These are phyloP conservation scores for Pythium aristosporum DNA, from an alignment of 352 stramenopile species.

Conservation along the genomic window DNA sequence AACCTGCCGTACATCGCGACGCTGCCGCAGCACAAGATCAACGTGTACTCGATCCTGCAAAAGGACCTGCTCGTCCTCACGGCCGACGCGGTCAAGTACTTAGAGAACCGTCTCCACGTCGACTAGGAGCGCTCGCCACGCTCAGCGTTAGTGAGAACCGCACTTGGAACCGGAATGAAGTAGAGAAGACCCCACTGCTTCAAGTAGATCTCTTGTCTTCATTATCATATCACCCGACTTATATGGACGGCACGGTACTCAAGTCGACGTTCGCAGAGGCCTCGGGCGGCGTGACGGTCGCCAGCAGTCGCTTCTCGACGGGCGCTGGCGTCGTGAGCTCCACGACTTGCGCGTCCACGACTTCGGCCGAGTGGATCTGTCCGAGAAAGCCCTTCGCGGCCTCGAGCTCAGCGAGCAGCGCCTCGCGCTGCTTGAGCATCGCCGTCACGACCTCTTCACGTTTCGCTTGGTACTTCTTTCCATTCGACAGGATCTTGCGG, in stretches of 20 bases:
- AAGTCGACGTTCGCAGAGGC: conserved; percentile 46
- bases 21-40: conserved; percentile 86
- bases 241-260: conserved; percentile 49
- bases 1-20: conserved; percentile 87
- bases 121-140: conserved; percentile 39
- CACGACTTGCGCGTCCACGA: conserved; percentile 34
- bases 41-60: conserved; percentile 89
- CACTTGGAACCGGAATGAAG: neutral
- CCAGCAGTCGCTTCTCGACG: conserved; percentile 63
- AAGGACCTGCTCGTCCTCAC: conserved; percentile 87
- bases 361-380: conserved; percentile 53
- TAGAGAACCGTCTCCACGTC: conserved; percentile 82
- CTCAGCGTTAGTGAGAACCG: neutral
- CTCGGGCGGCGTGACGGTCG: conserved; percentile 52
- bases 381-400: conserved; percentile 74
- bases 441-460: conserved; percentile 51
- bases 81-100: conserved; percentile 85
- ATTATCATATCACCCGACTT: conserved; percentile 5
- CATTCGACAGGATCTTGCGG: conserved; percentile 56
- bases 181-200: neutral
- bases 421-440: conserved; percentile 77
- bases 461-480: conserved; percentile 46
- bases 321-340: conserved; percentile 55
- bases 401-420: conserved; percentile 58
- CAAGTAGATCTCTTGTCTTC: neutral